Base-by-base conservation (phyloP, 305 asterid species). In the Fraxinus ornus region DNA sequence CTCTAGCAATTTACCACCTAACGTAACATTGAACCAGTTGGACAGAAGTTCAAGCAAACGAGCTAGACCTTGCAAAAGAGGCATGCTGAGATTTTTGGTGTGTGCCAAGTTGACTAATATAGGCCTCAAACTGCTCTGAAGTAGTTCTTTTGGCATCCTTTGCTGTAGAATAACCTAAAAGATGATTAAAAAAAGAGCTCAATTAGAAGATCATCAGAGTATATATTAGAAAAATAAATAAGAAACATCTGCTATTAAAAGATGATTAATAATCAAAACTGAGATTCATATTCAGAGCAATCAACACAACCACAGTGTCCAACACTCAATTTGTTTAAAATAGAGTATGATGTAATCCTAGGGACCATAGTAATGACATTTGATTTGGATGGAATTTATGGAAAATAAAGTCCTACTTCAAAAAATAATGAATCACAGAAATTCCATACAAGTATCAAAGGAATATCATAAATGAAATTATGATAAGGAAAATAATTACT, bases 121-220 rank as follows among this genome's bases (percentile, higher is more conserved):
- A 83, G 99, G 99, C 92, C 97, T 90, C 93, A 97, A 91, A 92
- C 99, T 95, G 92, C 97, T 93, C 89, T 95, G 99, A 84, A 97
- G 93, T 79, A 97, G 98, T 88, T 97, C 99, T 86, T 97, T 97
- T 37, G 99, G 99, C 98, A 97, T 94, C 86, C 97, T 89, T 86
- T 93, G 98, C 90, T 95, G 98, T 82, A 91, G 88, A 86, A 97
- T 95, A 84, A 95, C 99, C 99, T 97, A 88, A 84, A 88, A 84
- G 75, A 85, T 62, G 62, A 44, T 81, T 44, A 80, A 60, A 21
- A 52, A 80, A 78, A 30, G 78, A 52, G 76, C 41, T 36, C 55
- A 81, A 47, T 36, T 52, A 79, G 55, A 33, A 36, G 75, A 84
- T 78, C 62, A 80, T 32, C 39, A 17, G 28, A 64, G 82, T 24